Evolutionary conservation across 176 grass and related monocot species (phyloP).

Genomic region (Alloteropsis semialata): DNA sequence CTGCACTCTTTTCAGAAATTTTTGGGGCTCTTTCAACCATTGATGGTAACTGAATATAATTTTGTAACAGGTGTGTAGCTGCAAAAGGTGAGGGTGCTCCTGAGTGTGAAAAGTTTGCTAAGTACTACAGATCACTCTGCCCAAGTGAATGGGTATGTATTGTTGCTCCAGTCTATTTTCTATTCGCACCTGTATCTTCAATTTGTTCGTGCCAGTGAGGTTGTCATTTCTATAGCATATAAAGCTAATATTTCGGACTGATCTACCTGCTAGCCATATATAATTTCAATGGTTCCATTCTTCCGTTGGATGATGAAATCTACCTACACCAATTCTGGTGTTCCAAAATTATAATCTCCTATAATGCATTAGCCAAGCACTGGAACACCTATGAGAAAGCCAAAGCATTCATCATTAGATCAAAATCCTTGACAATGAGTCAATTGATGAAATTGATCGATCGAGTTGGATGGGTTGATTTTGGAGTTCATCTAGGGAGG

Average conservation of each 20-base stretch:
- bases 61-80: conserved; percentile 59
- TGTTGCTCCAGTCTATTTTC: not conserved
- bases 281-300: not conserved
- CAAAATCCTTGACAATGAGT: not conserved
- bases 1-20: not conserved
- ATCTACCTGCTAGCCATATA: not conserved
- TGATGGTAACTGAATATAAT: not conserved
- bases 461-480: not conserved
- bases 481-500: not conserved
- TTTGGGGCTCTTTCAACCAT: not conserved
- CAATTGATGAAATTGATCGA: not conserved
- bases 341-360: not conserved
- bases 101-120: conserved; percentile 81
- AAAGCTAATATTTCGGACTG: not conserved
- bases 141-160: conserved; percentile 81
- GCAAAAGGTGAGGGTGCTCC: conserved; percentile 76
- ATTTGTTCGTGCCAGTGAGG: not conserved
- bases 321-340: not conserved
- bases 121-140: conserved; percentile 81
- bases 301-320: not conserved
- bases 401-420: not conserved
- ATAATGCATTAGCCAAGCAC: not conserved
- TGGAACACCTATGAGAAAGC: not conserved
- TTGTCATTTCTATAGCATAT: not conserved
- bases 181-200: not conserved